A percentile compares a stretch with the other conserved stretches of the same genome.
Conservation (phyloP, 345 rosid genomes). For the Carallia brachiata region DNA sequence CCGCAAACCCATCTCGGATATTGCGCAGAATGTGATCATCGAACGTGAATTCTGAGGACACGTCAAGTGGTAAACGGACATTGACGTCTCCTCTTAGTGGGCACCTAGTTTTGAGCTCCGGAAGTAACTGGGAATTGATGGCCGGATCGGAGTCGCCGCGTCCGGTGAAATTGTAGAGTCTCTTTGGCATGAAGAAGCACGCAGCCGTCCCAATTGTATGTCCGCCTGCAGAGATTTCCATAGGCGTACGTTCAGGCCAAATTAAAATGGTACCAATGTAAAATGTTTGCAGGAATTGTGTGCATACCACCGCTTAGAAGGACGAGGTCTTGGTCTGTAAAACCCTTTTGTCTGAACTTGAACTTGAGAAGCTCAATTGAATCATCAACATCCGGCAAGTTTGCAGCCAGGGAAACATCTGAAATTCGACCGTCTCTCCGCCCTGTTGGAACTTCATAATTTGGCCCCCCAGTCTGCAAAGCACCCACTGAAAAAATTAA, state of each 20-base stretch:
- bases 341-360: constrained; percentile 58
- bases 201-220: constrained; percentile 87
- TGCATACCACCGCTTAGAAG: constrained; percentile 56
- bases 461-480: constrained; percentile 61
- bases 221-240: constrained; percentile 46
- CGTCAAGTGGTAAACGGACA: constrained; percentile 53
- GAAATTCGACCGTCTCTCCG: constrained; percentile 72
- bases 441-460: constrained; percentile 67
- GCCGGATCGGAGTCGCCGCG: constrained; percentile 56
- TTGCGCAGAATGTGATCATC: constrained; percentile 61
- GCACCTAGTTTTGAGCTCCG: constrained; percentile 43
- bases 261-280: not conserved
- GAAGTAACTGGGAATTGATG: constrained; percentile 45
- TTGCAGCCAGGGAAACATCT: constrained; percentile 40
- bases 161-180: constrained; percentile 58
- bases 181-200: constrained; percentile 75
- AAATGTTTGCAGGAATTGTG: not conserved
- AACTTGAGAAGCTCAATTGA: constrained; percentile 52
- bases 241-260: not conserved
- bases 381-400: constrained; percentile 68
- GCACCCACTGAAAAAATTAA: not conserved
- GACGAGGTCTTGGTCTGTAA: constrained; percentile 66
- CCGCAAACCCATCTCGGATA: constrained; percentile 62
- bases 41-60: constrained; percentile 41
- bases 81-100: constrained; percentile 61